Percentiles rank a stretch among this genome's conserved stretches.
phyloP scores from a whole-genome alignment of 176 grass and related monocot species.

The Paspalum vaginatum region DNA sequence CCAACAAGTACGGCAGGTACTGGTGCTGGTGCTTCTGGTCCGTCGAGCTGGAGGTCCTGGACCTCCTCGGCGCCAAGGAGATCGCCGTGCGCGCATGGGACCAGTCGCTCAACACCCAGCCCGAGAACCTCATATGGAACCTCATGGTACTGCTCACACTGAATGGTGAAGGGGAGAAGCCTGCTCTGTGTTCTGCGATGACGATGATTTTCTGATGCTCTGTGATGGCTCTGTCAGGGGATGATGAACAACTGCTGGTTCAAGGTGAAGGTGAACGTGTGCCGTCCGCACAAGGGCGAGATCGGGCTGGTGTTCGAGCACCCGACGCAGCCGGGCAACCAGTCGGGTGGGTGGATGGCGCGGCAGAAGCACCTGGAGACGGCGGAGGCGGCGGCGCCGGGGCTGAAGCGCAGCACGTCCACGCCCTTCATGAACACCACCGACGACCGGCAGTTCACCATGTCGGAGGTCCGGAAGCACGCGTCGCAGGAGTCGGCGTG shows the following conservation, averaged over 20 bases:
- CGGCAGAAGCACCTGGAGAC: slow-evolving; percentile 87
- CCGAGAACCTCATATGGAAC: slow-evolving; percentile 95
- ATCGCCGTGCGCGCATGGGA: slow-evolving; percentile 91
- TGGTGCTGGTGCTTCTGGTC: slow-evolving; percentile 99
- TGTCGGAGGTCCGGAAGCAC: slow-evolving; percentile 87
- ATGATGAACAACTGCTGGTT: slow-evolving; percentile 99
- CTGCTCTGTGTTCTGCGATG: too few relatives aligned
- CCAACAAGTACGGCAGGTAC: slow-evolving; percentile 86
- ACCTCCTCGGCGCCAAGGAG: slow-evolving; percentile 91
- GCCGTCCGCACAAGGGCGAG: slow-evolving; percentile 74
- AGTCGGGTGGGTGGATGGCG: slow-evolving; percentile 85
- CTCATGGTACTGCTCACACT: slow-evolving; percentile 95
- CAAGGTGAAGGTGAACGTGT: slow-evolving; percentile 87
- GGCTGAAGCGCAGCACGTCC: slow-evolving; percentile 78
- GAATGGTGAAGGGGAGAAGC: too few relatives aligned
- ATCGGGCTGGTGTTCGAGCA: slow-evolving; percentile 91
- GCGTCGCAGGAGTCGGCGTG: slow-evolving; percentile 67
- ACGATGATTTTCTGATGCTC: not conserved
- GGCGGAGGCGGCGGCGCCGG: slow-evolving; percentile 53
- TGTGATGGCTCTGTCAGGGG: slow-evolving; percentile 41
- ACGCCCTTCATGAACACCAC: slow-evolving; percentile 67
- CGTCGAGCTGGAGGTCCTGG: slow-evolving; percentile 76
- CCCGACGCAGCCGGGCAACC: slow-evolving; percentile 84
- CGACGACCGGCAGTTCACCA: slow-evolving; percentile 54
- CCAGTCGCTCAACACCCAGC: slow-evolving; percentile 82